Evolutionary conservation across 352 stramenopile genomes (phyloP), one percentile per base, ranked within the genome.

Genomic region (Plasmopara viticola): DNA sequence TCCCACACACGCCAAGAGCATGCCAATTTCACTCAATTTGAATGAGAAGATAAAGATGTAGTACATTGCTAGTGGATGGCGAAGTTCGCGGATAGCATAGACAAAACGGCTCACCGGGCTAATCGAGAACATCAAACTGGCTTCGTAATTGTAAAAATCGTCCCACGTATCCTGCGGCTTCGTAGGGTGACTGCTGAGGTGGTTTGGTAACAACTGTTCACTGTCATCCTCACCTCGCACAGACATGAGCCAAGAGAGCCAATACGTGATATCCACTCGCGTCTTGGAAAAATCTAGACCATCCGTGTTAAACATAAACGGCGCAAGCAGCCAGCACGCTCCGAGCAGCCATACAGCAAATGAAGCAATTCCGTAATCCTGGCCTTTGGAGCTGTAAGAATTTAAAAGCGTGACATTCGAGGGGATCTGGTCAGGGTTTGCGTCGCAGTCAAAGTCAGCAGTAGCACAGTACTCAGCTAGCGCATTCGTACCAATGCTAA

Each of bases 231-330:
- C 68, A 3, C 66, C 60, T 7, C 64, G 63, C 4, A 84, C 70
- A 7, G 68, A 78, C 71, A 90, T 89, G 59, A 95, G 82, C 85
- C 85, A 95, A 5, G 61, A 51, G 3, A 93, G 61, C 77, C 79
- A 95, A 60, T 95, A 76, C 5, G 57, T 69, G n/a, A 91, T 72
- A 65, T 95, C 85, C 12, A 87, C 83, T 34, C 70, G 74, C 2
- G 80, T 94, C 68, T 95, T 95, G 5, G 73, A 67, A 43, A 92
- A 95, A 48, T 95, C 85, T 47, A 95, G 68, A 2, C 83, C 82
- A 47, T 91, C 81, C 28, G 85, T 92, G 58, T 94, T 94, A 68
- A 90, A 94, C 47, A 95, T 72, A 59, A 95, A 94, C 5, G 85
- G 85, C 1, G 83, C 80, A 31, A 89, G 61, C 18, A 94, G 58